Conservation (phyloP, 306 rosid species). For the Lagenaria siceraria region DNA sequence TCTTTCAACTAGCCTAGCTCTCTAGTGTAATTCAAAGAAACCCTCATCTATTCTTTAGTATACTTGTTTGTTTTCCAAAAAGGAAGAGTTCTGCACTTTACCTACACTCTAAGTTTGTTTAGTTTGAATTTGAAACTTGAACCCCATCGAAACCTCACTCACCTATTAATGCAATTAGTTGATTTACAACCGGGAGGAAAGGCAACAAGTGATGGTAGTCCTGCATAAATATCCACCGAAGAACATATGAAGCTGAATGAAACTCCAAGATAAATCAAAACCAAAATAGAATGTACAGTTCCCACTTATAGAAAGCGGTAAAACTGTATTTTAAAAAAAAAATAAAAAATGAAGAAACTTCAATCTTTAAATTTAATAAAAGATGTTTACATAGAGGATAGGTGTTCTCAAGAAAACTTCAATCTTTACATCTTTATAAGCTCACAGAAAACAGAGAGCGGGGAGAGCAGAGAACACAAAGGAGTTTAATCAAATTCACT, state of each 20-base stretch:
- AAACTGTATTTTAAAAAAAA: not conserved
- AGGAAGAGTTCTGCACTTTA: not conserved
- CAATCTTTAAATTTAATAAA: too few relatives aligned
- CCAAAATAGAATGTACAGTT: not conserved
- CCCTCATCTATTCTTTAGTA: not conserved
- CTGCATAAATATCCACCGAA: slow-evolving; percentile 20
- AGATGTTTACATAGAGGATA: not conserved
- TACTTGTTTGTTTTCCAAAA: not conserved
- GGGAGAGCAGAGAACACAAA: too few relatives aligned
- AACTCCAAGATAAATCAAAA: not conserved
- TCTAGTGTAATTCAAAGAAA: not conserved
- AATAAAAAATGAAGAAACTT: too few relatives aligned
- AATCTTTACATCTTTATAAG: not conserved
- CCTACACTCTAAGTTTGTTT: not conserved
- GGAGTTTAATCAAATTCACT: not conserved
- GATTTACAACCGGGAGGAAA: slow-evolving; percentile 52
- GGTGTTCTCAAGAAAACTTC: not conserved
- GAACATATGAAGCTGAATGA: not conserved
- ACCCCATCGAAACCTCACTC: slow-evolving; percentile 14
- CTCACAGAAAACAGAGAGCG: not conserved
- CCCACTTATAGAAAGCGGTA: not conserved
- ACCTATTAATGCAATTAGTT: slow-evolving; percentile 59
- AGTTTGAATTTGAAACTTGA: not conserved
- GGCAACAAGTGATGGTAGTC: slow-evolving; percentile 68
- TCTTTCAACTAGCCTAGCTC: not conserved